phyloP scores from a whole-genome alignment of 495 filamentous ascomycete genomes.

The Xylaria sp. region DNA sequence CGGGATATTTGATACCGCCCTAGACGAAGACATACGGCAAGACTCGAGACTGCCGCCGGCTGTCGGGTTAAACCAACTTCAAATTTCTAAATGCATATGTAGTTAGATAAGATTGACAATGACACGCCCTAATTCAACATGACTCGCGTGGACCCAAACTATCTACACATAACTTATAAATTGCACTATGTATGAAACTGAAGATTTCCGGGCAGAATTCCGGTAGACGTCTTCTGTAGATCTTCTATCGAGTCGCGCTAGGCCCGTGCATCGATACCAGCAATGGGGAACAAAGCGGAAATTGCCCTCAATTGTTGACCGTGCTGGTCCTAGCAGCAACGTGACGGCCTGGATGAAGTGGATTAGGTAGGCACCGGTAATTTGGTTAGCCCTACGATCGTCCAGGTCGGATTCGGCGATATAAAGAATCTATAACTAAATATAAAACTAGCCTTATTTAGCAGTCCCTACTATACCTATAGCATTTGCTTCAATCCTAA shows the following conservation, averaged over 20 bases:
- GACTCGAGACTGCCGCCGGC: background rate
- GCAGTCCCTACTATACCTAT: too few species aligned
- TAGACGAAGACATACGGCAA: background rate
- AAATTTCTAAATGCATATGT: too few species aligned
- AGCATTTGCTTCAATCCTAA: too few species aligned
- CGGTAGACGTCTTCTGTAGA: too few species aligned
- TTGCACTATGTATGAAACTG: background rate
- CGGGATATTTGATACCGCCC: background rate
- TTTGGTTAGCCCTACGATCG: constrained; percentile 1
- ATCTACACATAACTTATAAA: background rate
- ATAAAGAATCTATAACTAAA: too few species aligned
- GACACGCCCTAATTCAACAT: background rate
- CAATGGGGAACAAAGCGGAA: background rate
- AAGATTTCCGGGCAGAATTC: too few species aligned
- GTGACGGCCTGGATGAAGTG: constrained; percentile 1
- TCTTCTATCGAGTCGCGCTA: too few species aligned
- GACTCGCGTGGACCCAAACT: background rate
- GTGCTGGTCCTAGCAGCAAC: background rate
- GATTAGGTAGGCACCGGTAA: background rate
- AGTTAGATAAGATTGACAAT: constrained; percentile 6
- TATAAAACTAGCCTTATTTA: too few species aligned
- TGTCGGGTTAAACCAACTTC: background rate
- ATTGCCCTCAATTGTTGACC: background rate
- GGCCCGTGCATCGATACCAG: too few species aligned
- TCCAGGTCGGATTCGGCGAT: too few species aligned